Evolutionary conservation across 768 basidiomycete genomes (phyloP).

Genomic region (Hericium coralloides): DNA sequence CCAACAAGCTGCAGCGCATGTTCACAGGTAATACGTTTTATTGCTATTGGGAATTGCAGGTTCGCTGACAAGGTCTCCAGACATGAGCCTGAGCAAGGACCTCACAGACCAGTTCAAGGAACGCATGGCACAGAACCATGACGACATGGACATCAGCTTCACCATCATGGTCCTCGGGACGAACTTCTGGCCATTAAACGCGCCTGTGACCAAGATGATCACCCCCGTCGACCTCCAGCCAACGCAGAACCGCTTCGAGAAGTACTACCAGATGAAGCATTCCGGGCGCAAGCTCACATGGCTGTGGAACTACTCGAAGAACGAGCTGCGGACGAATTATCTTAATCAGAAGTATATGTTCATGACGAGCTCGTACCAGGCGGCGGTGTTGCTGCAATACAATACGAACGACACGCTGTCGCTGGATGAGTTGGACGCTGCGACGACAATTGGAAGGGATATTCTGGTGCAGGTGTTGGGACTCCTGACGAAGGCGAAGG

Average conservation of each 20-base stretch:
- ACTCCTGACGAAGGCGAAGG: conserved; percentile 67
- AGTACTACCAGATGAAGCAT: conserved; percentile 91
- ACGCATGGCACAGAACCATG: conserved; percentile 80
- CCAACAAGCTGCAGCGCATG: conserved; percentile 93
- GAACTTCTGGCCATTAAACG: conserved; percentile 90
- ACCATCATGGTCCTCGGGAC: conserved; percentile 90
- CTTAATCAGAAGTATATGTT: conserved; percentile 92
- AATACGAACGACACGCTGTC: conserved; percentile 86
- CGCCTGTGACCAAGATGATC: conserved; percentile 77
- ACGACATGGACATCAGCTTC: conserved; percentile 85
- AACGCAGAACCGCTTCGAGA: conserved; percentile 85
- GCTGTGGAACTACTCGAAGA: conserved; percentile 98
- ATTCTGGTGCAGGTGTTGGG: conserved; percentile 63
- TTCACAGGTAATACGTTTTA: conserved; percentile 66
- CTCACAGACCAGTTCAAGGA: conserved; percentile 92
- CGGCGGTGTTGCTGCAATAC: conserved; percentile 90
- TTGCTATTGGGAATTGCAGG: conserved; percentile 7
- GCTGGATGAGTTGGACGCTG: conserved; percentile 66
- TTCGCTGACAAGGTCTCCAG: conserved; percentile 28
- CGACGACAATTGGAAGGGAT: conserved; percentile 76
- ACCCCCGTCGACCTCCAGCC: conserved; percentile 83
- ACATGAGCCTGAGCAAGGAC: conserved; percentile 93
- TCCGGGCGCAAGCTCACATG: conserved; percentile 93
- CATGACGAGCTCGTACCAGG: conserved; percentile 92
- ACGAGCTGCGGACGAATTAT: conserved; percentile 91